phyloP scores from a whole-genome alignment of 2,329 filamentous ascomycete species.

The Penicillium brevicompactum region DNA sequence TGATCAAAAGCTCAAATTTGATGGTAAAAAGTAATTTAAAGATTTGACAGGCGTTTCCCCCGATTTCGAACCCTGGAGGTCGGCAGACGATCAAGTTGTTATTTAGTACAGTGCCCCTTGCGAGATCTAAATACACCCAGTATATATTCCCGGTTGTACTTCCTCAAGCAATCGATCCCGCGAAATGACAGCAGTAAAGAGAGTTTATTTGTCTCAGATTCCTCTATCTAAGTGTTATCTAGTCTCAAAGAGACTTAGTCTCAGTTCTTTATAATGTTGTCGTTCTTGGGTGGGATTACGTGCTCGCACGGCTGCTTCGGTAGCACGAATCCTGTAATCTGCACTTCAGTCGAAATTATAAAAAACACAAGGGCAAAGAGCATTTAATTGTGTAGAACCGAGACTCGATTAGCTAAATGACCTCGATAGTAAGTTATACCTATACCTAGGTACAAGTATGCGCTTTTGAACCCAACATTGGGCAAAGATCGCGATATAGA shows the following conservation, averaged over 20 bases:
- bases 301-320: slow-evolving; percentile 31
- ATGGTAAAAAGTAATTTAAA: too few relatives aligned
- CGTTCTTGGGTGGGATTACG: slow-evolving; percentile 31
- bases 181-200: slow-evolving; percentile 16
- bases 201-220: background rate
- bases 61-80: too few relatives aligned
- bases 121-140: slow-evolving; percentile 3
- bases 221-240: background rate
- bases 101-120: background rate
- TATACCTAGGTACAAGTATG: too few relatives aligned
- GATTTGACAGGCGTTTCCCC: too few relatives aligned
- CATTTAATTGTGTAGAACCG: too few relatives aligned
- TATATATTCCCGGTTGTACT: background rate
- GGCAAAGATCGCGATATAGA: too few relatives aligned
- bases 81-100: background rate
- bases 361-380: background rate
- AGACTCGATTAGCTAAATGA: too few relatives aligned
- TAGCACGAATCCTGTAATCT: background rate
- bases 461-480: too few relatives aligned
- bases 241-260: background rate
- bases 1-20: background rate
- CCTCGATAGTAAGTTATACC: too few relatives aligned
- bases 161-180: background rate
- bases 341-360: background rate
- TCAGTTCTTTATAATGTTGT: slow-evolving; percentile 24